Base-by-base conservation (phyloP, 1,139 yeast species). In the Suhomyces wounanorum region DNA sequence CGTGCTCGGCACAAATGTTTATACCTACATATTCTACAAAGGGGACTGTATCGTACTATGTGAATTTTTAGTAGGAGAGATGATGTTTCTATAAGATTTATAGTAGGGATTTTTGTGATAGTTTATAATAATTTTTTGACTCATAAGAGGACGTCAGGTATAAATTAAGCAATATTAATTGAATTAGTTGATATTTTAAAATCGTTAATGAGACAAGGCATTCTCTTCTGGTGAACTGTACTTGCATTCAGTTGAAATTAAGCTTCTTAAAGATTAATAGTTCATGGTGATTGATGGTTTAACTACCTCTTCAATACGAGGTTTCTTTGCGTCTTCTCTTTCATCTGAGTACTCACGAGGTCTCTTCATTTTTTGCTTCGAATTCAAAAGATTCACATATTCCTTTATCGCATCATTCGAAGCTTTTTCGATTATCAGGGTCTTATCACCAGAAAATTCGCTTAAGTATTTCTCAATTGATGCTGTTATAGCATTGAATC, bases 301-400 rank as follows among this genome's bases (percentile, higher is more conserved):
- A 11, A 28, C 31, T 2, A 25, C 25, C 18, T 49, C 51, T 18
- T 49, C 43, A 18, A 36, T 14, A 7, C 48, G 38, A 7, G 43
- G 18, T 37, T 39, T 44, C 38, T 50, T 50, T 11, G n/a, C 33
- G 13, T 50, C 50, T 8, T 21, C 17, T 16, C 40, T 25, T 8
- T 50, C 41, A 3, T 50, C 53, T n/a, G 43, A 31, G 11, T 36
- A 44, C 7, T 43, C 49, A n/a, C 54, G 50, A 8, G 42, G n/a
- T 30, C 40, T 47, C 39, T 55, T 55, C 46, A 53, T 56, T 21
- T 42, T 52, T 9, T 36, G 38, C 31, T 43, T 56, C 9, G 51
- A 47, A 35, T 51, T 49, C 26, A 49, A 39, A 14, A 40, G 18
- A 10, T 25, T 18, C 11, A 45, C 50, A 31, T 51, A 51, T 17